A percentile compares a stretch with the other conserved stretches of the same genome.
Conservation (phyloP, 768 basidiomycete species). For the Serpula lacrymans region DNA sequence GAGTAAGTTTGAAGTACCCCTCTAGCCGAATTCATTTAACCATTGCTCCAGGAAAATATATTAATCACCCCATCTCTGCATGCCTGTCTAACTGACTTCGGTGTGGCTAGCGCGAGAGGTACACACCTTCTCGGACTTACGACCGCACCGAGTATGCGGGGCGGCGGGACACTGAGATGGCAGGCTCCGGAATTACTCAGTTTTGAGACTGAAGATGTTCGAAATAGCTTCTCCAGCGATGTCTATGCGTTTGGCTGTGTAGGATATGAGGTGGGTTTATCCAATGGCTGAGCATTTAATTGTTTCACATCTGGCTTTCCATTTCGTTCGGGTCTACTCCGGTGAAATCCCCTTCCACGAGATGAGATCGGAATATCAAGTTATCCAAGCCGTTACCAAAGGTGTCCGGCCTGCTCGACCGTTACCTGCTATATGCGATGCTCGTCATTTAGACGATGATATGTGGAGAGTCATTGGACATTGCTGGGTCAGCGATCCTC, state of each 20-base stretch:
- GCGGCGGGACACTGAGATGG: slow-evolving; percentile 13
- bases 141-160: too few relatives aligned
- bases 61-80: slow-evolving; percentile 12
- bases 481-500: slow-evolving; percentile 2
- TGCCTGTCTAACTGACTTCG: slow-evolving; percentile 15
- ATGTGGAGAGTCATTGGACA: slow-evolving; percentile 1
- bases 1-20: slow-evolving; percentile 6
- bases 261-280: slow-evolving; percentile 29
- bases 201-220: background rate
- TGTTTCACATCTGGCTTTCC: too few relatives aligned
- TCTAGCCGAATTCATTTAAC: background rate
- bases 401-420: background rate
- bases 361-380: background rate
- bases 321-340: background rate
- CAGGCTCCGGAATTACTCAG: slow-evolving; percentile 24
- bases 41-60: slow-evolving; percentile 10
- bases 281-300: too few relatives aligned
- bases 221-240: slow-evolving; percentile 14
- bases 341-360: background rate
- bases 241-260: slow-evolving; percentile 26
- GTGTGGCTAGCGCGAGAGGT: slow-evolving; percentile 11
- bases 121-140: too few relatives aligned
- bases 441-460: background rate
- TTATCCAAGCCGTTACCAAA: background rate
- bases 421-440: too few relatives aligned